Percentiles rank a stretch among this genome's conserved stretches.
phyloP scores from a whole-genome alignment of 2,329 filamentous ascomycete species.

The Fusarium sp. region DNA sequence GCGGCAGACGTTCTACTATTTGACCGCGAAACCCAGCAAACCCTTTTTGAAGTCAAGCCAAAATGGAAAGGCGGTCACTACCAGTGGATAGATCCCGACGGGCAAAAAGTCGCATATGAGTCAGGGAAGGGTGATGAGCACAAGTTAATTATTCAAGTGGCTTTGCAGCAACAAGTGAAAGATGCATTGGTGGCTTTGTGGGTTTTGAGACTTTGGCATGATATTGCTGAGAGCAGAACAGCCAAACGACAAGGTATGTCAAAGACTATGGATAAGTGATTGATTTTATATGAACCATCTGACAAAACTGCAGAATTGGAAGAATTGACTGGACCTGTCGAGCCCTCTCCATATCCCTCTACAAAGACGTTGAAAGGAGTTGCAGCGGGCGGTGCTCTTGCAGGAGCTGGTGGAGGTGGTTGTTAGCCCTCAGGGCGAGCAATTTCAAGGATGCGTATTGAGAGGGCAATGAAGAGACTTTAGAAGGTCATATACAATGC shows the following conservation, averaged over 20 bases:
- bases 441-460: background rate
- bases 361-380: background rate
- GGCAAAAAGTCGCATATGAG: constrained; percentile 14
- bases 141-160: constrained; percentile 4
- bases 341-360: fast-evolving
- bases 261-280: no score
- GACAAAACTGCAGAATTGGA: background rate
- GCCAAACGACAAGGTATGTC: background rate
- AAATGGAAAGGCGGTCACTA: constrained; percentile 21
- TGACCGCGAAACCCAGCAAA: background rate
- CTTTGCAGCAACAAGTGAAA: background rate
- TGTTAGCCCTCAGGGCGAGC: background rate
- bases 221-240: background rate
- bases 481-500: background rate
- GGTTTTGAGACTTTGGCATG: constrained; percentile 35
- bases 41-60: constrained; percentile 21
- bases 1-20: constrained; percentile 21
- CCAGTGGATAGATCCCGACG: constrained; percentile 19
- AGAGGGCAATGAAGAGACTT: background rate
- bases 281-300: background rate
- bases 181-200: constrained; percentile 32
- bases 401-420: background rate
- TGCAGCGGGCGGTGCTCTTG: background rate
- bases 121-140: background rate
- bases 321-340: background rate